Evolutionary conservation across 768 basidiomycete genomes (phyloP).

Genomic region (Naganishia kalamii): DNA sequence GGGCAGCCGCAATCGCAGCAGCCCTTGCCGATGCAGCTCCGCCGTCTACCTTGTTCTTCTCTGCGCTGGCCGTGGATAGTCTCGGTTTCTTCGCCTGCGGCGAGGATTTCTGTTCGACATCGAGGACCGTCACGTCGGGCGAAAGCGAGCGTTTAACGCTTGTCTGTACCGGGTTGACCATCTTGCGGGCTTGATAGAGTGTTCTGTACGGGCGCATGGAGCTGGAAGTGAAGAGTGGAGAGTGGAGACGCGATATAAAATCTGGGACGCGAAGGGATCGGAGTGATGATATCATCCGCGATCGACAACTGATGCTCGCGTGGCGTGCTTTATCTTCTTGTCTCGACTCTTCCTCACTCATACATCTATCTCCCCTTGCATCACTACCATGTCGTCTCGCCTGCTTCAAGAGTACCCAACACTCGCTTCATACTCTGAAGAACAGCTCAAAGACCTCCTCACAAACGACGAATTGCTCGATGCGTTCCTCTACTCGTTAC

Average conservation of each 20-base stretch:
- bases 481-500: conserved; percentile 73
- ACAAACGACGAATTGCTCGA: conserved; percentile 77
- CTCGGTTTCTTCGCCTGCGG: background rate
- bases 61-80: background rate
- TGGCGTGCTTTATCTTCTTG: background rate
- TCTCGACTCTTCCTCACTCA: background rate
- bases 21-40: background rate
- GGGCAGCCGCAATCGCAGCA: background rate
- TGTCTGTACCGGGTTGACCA: background rate
- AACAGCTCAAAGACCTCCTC: conserved; percentile 84
- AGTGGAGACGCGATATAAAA: background rate
- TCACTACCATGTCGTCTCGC: conserved; percentile 23
- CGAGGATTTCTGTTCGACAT: background rate
- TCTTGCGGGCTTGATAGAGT: background rate
- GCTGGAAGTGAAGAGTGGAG: background rate
- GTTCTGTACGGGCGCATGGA: background rate
- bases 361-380: background rate
- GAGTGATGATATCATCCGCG: conserved; percentile 15
- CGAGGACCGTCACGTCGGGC: background rate
- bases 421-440: conserved; percentile 32
- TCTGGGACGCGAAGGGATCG: background rate
- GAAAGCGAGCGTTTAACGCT: background rate
- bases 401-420: conserved; percentile 42
- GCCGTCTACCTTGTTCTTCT: background rate
- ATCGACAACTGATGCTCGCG: background rate